Conservation (phyloP, 1,284 basidiomycete genomes). For the Mycena sp. region DNA sequence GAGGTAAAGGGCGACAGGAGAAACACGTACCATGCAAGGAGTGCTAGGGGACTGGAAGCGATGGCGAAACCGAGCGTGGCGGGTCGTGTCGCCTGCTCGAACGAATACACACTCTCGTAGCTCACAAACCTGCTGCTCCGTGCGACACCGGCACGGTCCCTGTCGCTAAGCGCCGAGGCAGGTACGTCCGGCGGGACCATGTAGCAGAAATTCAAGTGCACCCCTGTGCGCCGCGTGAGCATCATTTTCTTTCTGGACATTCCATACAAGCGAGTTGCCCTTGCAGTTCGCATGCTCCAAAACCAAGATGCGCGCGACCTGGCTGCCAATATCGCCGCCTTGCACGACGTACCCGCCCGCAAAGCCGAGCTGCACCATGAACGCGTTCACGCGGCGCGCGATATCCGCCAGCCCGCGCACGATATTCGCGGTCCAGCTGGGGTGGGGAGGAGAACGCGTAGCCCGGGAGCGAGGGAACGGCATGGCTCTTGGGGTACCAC, state of each 20-base stretch:
- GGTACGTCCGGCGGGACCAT: background rate
- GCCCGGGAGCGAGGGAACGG: conserved; percentile 19
- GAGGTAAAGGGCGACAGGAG: background rate
- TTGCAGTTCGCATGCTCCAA: conserved; percentile 4
- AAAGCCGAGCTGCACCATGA: conserved; percentile 18
- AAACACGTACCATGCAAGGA: conserved; percentile 23
- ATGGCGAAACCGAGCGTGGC: conserved; percentile 21
- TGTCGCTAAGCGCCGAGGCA: background rate
- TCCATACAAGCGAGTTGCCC: background rate
- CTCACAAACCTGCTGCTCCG: background rate
- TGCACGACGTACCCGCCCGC: conserved; percentile 9
- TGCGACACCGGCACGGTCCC: background rate
- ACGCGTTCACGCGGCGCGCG: conserved; percentile 1
- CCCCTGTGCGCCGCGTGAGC: background rate
- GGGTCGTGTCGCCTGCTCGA: conserved; percentile 13
- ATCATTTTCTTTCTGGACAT: background rate
- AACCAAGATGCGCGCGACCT: background rate
- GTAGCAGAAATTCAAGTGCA: conserved; percentile 6
- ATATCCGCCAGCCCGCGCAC: conserved; percentile 4
- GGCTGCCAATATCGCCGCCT: conserved; percentile 20
- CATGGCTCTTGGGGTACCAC: conserved; percentile 5
- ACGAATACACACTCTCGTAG: background rate
- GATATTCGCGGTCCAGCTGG: too few species aligned
- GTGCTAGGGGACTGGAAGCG: conserved; percentile 22
- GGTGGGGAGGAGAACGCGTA: conserved; percentile 12